A percentile compares a stretch with the other conserved stretches of the same genome.
Evolutionary conservation across 2,329 filamentous ascomycete species (phyloP).

Genomic region (Pseudogymnoascus sp.): DNA sequence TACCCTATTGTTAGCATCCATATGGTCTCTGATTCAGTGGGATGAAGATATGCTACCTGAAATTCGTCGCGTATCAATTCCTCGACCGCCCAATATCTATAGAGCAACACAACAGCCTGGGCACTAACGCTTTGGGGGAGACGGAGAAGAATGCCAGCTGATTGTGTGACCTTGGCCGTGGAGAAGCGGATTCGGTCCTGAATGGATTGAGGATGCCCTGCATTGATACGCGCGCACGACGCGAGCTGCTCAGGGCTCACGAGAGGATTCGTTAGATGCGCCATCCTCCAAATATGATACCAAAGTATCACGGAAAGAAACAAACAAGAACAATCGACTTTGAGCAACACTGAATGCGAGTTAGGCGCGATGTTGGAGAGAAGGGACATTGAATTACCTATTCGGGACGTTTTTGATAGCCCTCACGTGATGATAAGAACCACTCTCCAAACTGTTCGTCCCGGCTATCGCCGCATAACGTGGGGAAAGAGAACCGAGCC

Average conservation of each 20-base stretch:
- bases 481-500: constrained; percentile 8
- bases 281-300: constrained; percentile 33
- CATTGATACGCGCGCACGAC: constrained; percentile 43
- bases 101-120: constrained; percentile 73
- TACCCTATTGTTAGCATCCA: constrained; percentile 29
- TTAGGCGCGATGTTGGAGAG: neutral
- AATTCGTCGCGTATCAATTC: constrained; percentile 51
- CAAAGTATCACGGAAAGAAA: neutral
- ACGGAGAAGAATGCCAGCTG: constrained; percentile 70
- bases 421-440: neutral
- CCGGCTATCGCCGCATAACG: constrained; percentile 10
- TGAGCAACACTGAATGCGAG: neutral
- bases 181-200: constrained; percentile 65
- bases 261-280: constrained; percentile 61
- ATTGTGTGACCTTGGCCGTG: constrained; percentile 66
- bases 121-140: constrained; percentile 80
- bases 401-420: constrained; percentile 1
- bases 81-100: constrained; percentile 64
- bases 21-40: constrained; percentile 1
- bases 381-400: constrained; percentile 4
- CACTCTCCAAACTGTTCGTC: neutral
- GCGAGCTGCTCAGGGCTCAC: constrained; percentile 64
- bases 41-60: constrained; percentile 10
- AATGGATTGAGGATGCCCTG: constrained; percentile 53
- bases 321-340: neutral